Percentiles rank a stretch among this genome's conserved stretches.
Evolutionary conservation across 495 filamentous ascomycete genomes (phyloP).

Genomic region (Bathelium albidoporum): DNA sequence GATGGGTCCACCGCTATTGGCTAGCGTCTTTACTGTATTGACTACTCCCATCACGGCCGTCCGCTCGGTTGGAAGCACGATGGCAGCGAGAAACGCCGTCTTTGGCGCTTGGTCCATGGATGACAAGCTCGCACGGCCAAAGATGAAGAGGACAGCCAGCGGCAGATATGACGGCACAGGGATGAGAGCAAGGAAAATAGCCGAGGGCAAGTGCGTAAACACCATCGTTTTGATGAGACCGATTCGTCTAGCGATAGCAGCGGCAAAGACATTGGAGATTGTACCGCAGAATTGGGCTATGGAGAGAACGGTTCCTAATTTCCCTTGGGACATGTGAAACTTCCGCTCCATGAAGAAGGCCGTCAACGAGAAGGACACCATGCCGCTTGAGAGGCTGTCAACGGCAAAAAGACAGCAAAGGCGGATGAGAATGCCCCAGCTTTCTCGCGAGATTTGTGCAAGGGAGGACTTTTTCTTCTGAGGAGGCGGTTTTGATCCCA

Average conservation of each 20-base stretch:
- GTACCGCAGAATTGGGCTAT: conserved; percentile 56
- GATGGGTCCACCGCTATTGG: conserved; percentile 44
- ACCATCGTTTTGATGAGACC: conserved; percentile 84
- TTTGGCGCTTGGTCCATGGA: conserved; percentile 79
- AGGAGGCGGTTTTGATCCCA: not conserved
- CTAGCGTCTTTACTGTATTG: conserved; percentile 26
- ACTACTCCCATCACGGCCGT: conserved; percentile 48
- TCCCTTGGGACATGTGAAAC: conserved; percentile 56
- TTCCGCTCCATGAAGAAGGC: conserved; percentile 71
- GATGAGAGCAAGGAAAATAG: conserved; percentile 61
- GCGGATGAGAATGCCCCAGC: conserved; percentile 51
- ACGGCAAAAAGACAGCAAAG: conserved; percentile 68
- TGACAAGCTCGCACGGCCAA: conserved; percentile 49
- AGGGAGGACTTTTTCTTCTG: conserved; percentile 16
- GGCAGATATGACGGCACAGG: conserved; percentile 49
- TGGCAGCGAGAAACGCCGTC: conserved; percentile 65
- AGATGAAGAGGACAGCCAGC: conserved; percentile 54
- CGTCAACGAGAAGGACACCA: conserved; percentile 52
- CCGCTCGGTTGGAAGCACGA: conserved; percentile 59
- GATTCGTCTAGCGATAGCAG: conserved; percentile 63
- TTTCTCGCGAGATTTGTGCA: conserved; percentile 27
- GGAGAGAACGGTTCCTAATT: conserved; percentile 63
- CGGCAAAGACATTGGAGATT: conserved; percentile 58
- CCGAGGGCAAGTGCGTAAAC: conserved; percentile 70
- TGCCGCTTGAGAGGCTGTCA: conserved; percentile 69